Base-by-base conservation (phyloP, 331 rosid species). In the Pyracantha coccinea region DNA sequence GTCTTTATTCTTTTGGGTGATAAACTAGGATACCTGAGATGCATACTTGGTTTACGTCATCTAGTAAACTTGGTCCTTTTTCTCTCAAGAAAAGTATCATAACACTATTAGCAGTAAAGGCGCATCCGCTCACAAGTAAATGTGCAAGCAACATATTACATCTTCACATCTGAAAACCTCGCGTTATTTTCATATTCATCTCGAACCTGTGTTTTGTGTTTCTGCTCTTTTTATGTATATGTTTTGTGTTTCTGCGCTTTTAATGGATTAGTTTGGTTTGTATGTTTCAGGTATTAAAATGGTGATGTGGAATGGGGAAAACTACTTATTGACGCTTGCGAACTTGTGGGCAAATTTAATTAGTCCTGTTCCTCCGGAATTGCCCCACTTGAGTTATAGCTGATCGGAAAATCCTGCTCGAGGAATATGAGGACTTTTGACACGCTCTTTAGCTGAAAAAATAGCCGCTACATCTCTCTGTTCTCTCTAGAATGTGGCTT, bases 311-410 rank as follows among this genome's bases (percentile, higher is more conserved):
- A 89, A 89, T 35, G 95, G 89, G 74, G 78, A 87, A 82, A 78
- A 70, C 75, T 91, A 70, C 89, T 82, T 87, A 15, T 64, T 93
- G 75, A 83, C 75, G 41, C 86, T 93, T 5, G 96, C 94, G 7
- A 91, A 93, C 84, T 73, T 93, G 81, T 93, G 98, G 98, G 70
- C 82, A 55, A 93, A 93, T 87, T 86, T 83, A 67, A 77, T 93
- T 71, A 80, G 88, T 74, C 69, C 86, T 6, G 88, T 82, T 79
- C 87, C 90, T 66, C 97, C 96, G 21, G 20, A 61, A 33, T 74
- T 69, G 78, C 87, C 75, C 16, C 66, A 59, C 63, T 25, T 73
- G 27, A 68, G n/a, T 11, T 75, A 47, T 66, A 81, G 79, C 76
- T 73, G 76, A 78, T 67, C 71, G 69, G 7, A 77, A 9, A 68